Evolutionary conservation across 2,329 filamentous ascomycete species (phyloP).

Genomic region (Fusarium annulatum): DNA sequence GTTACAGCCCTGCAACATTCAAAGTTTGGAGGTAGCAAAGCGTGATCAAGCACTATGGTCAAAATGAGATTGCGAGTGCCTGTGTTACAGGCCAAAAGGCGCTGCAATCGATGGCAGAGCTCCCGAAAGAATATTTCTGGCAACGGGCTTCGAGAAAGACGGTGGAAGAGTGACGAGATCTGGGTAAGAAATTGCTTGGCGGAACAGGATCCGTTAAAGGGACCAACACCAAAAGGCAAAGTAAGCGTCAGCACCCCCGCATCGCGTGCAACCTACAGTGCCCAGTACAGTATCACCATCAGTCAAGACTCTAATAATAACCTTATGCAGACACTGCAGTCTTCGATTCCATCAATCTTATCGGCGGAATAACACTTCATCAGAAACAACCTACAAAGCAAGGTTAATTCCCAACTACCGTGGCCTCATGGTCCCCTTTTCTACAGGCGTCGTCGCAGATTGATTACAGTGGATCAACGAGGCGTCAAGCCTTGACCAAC

Average conservation of each 20-base stretch:
- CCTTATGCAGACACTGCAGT: not conserved
- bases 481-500: conserved; percentile 23
- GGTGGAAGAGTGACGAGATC: not conserved
- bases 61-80: no score
- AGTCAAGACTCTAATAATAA: not conserved
- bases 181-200: conserved; percentile 13
- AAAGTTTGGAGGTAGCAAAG: not conserved
- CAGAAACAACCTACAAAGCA: not conserved
- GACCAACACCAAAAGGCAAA: not conserved
- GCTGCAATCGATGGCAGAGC: not conserved
- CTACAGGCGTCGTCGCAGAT: not conserved
- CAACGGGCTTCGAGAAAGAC: not conserved
- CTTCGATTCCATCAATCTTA: not conserved
- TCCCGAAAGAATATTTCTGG: not conserved
- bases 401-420: conserved; percentile 1
- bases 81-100: accelerated
- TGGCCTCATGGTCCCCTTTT: conserved; percentile 11
- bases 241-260: conserved; percentile 4
- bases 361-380: not conserved
- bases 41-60: not conserved
- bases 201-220: conserved; percentile 7
- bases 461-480: conserved; percentile 26
- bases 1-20: not conserved
- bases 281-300: not conserved
- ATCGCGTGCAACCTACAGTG: conserved; percentile 6